Percentiles rank a stretch among this genome's conserved stretches.
These are phyloP conservation scores for Hyphodiscus sp. DNA, from an alignment of 2,329 filamentous ascomycete species.

Conservation along the genomic window DNA sequence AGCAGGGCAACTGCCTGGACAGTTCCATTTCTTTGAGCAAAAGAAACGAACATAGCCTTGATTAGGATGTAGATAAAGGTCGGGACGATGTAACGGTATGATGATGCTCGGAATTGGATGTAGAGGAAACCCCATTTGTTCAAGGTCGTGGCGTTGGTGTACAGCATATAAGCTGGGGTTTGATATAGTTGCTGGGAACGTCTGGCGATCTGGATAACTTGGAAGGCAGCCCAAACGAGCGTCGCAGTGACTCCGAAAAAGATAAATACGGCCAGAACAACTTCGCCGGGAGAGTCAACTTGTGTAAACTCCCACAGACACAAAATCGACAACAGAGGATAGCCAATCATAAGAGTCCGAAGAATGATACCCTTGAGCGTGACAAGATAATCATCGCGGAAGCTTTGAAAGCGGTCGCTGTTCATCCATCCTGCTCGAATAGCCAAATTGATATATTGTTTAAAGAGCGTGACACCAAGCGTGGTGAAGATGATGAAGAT, in stretches of 20 bases:
- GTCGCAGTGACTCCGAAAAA: constrained; percentile 73
- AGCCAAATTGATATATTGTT: constrained; percentile 70
- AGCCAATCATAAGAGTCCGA: constrained; percentile 83
- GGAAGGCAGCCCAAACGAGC: constrained; percentile 78
- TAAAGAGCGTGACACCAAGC: constrained; percentile 69
- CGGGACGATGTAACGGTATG: constrained; percentile 90
- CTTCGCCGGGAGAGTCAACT: constrained; percentile 75
- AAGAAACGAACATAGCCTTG: constrained; percentile 83
- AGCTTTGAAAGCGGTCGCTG: constrained; percentile 81
- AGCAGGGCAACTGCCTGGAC: constrained; percentile 78
- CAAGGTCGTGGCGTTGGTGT: constrained; percentile 82
- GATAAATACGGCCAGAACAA: constrained; percentile 85
- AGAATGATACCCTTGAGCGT: constrained; percentile 92
- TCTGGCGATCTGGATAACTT: constrained; percentile 83
- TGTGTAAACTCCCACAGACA: constrained; percentile 91
- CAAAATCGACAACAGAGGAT: constrained; percentile 83
- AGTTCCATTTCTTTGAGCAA: constrained; percentile 63
- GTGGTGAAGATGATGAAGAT: constrained; percentile 73
- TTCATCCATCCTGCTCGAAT: constrained; percentile 73
- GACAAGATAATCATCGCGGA: constrained; percentile 89
- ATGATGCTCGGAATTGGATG: constrained; percentile 90
- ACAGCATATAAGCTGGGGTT: constrained; percentile 94
- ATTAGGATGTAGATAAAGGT: constrained; percentile 71
- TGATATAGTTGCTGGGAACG: constrained; percentile 87
- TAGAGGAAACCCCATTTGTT: constrained; percentile 99